Percentiles rank a stretch among this genome's conserved stretches.
Evolutionary conservation across 441 rosid genomes (phyloP).

Genomic region (Euphorbia corollata): DNA sequence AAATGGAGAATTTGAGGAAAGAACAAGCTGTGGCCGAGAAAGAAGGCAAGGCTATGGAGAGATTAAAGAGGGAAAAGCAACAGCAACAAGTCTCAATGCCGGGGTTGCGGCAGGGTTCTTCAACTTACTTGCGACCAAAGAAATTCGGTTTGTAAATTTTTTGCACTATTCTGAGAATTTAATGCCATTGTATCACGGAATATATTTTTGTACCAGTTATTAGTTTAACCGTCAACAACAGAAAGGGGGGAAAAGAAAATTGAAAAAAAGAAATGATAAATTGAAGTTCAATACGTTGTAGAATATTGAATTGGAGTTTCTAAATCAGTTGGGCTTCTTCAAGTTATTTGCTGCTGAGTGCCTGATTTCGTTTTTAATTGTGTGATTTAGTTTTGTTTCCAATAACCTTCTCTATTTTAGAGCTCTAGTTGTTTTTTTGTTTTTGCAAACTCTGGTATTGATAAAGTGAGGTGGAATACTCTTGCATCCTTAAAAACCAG

Average conservation of each 20-base stretch:
- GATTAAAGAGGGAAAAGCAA: conserved; percentile 54
- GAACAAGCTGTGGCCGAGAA: conserved; percentile 56
- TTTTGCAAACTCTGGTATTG: no score
- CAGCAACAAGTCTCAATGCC: conserved; percentile 72
- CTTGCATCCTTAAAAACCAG: no score
- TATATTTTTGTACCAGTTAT: not conserved
- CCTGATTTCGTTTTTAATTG: no score
- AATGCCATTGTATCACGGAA: not conserved
- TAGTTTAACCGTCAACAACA: not conserved
- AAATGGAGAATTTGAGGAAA: conserved; percentile 80
- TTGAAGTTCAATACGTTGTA: no score
- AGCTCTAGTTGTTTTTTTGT: no score
- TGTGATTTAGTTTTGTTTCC: no score
- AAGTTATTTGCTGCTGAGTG: no score
- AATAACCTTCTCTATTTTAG: no score
- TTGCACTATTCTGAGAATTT: not conserved
- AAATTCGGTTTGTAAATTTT: conserved; percentile 53
- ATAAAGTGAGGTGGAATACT: no score
- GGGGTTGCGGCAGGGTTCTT: conserved; percentile 46
- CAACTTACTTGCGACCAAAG: conserved; percentile 67
- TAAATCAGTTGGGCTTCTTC: no score
- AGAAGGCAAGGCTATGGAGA: conserved; percentile 49
- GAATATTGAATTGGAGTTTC: no score
- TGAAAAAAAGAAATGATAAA: no score
- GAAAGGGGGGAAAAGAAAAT: not conserved